A percentile compares a stretch with the other conserved stretches of the same genome.
phyloP scores from a whole-genome alignment of 2,329 filamentous ascomycete species.

The Alternaria burnsii region DNA sequence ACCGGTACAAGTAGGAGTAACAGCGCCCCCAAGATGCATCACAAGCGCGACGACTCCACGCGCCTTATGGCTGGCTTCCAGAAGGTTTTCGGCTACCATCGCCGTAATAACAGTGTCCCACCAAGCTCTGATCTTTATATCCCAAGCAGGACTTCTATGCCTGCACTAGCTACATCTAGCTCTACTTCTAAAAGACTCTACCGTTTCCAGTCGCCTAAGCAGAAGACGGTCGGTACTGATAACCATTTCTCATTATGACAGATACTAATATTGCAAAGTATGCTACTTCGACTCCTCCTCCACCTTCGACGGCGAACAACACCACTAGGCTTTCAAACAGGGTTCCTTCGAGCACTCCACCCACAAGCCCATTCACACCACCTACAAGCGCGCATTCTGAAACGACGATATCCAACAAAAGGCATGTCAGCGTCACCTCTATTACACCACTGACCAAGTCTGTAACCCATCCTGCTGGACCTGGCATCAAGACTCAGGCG shows the following conservation, averaged over 20 bases:
- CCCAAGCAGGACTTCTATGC: background rate
- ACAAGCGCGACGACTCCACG: background rate
- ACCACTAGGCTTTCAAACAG: background rate
- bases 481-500: background rate
- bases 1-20: background rate
- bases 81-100: background rate
- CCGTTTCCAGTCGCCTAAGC: slow-evolving; percentile 1
- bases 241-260: background rate
- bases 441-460: background rate
- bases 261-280: background rate
- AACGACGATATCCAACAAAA: background rate
- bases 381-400: background rate
- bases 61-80: slow-evolving; percentile 2
- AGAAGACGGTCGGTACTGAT: background rate
- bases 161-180: background rate
- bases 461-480: background rate
- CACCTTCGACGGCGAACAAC: background rate
- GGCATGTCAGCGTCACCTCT: background rate
- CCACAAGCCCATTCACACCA: background rate
- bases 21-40: background rate
- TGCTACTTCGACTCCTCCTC: background rate
- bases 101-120: background rate
- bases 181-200: background rate
- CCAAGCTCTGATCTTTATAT: background rate
- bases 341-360: background rate